These are phyloP conservation scores for Suhomyces taliae DNA, from an alignment of 1,139 yeast genomes.

Conservation along the genomic window DNA sequence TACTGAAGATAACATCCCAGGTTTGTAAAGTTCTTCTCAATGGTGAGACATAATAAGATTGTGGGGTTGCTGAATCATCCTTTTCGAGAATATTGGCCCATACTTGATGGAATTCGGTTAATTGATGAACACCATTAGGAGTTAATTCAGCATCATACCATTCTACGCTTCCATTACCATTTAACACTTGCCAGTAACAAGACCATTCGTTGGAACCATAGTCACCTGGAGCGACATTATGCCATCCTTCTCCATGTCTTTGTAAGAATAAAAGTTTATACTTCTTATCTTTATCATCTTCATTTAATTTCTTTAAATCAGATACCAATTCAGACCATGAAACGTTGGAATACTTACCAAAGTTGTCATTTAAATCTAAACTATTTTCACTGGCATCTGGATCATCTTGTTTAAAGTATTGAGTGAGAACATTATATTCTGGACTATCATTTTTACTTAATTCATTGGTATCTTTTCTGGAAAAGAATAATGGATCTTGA, in stretches of 20 bases:
- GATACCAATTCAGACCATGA: conserved; percentile 19
- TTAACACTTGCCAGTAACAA: conserved; percentile 32
- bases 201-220: conserved; percentile 27
- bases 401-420: conserved; percentile 24
- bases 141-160: conserved; percentile 45
- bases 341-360: conserved; percentile 20
- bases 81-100: conserved; percentile 20
- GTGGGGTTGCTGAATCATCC: conserved; percentile 27
- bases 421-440: conserved; percentile 12
- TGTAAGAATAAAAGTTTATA: conserved; percentile 36
- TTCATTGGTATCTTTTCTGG: neutral
- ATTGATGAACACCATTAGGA: conserved; percentile 24
- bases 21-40: conserved; percentile 37
- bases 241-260: conserved; percentile 45
- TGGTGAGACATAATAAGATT: conserved; percentile 35
- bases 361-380: conserved; percentile 16
- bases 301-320: conserved; percentile 10
- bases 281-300: neutral
- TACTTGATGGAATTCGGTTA: conserved; percentile 17
- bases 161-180: conserved; percentile 29
- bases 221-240: conserved; percentile 30
- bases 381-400: conserved; percentile 14
- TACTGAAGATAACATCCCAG: conserved; percentile 30
- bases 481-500: neutral
- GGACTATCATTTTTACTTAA: neutral